Evolutionary conservation across 2,329 filamentous ascomycete species (phyloP).

Genomic region (Dissoconium aciculare): DNA sequence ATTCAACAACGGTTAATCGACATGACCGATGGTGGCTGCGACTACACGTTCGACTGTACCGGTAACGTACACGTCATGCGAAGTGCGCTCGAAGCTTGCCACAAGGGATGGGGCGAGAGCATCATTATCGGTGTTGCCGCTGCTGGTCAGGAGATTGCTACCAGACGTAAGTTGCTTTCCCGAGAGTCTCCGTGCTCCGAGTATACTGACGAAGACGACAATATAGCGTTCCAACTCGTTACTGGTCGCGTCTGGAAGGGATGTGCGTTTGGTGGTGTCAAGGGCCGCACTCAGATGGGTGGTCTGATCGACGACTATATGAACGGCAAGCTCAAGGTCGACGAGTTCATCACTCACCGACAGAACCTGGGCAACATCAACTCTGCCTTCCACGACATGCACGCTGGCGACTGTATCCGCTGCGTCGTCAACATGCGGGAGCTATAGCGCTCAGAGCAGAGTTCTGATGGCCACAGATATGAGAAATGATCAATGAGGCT

Average conservation of each 20-base stretch:
- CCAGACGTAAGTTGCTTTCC: conserved; percentile 56
- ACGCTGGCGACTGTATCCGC: conserved; percentile 89
- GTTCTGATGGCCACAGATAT: neutral
- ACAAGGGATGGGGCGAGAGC: conserved; percentile 98
- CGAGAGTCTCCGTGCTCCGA: neutral
- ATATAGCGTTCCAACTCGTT: conserved; percentile 85
- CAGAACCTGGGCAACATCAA: conserved; percentile 75
- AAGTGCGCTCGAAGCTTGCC: conserved; percentile 87
- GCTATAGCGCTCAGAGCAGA: too few relatives aligned
- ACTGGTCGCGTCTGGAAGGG: conserved; percentile 97
- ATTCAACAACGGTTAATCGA: conserved; percentile 89
- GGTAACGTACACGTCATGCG: conserved; percentile 95
- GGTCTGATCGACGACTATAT: conserved; percentile 82
- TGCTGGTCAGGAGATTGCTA: conserved; percentile 88
- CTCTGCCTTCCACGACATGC: conserved; percentile 82
- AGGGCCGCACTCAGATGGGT: conserved; percentile 84
- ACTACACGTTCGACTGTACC: conserved; percentile 99
- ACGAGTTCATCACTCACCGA: conserved; percentile 97
- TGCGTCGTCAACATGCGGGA: conserved; percentile 62
- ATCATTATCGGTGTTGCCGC: conserved; percentile 97
- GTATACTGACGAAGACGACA: conserved; percentile 7
- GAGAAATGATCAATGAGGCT: too few relatives aligned
- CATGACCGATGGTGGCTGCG: conserved; percentile 94
- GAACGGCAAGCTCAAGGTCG: conserved; percentile 81
- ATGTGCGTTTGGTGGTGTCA: conserved; percentile 95